A percentile compares a stretch with the other conserved stretches of the same genome.
These are phyloP conservation scores for Globisporangium orthogonon DNA, from an alignment of 352 stramenopile species.

Conservation along the genomic window DNA sequence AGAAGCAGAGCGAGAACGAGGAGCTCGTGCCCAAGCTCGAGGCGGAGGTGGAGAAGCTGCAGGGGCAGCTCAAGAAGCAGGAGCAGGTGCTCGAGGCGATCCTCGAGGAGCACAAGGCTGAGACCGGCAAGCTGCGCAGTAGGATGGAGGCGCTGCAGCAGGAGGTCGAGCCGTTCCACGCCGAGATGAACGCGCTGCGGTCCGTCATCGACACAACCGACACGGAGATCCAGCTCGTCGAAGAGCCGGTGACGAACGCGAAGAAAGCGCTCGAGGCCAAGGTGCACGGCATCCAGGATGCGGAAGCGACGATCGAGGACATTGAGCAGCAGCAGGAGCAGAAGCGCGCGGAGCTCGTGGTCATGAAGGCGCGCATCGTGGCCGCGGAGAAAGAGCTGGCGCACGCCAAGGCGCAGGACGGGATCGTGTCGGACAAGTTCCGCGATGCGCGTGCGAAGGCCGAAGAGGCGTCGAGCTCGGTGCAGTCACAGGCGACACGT, in stretches of 20 bases:
- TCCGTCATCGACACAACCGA: conserved; percentile 77
- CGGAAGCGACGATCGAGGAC: conserved; percentile 49
- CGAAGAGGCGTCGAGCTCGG: conserved; percentile 59
- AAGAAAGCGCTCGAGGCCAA: conserved; percentile 80
- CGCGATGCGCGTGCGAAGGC: conserved; percentile 68
- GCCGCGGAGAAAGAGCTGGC: conserved; percentile 82
- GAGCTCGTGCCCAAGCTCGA: conserved; percentile 88
- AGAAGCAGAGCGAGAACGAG: conserved; percentile 85
- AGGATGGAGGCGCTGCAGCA: conserved; percentile 73
- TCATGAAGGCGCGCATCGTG: conserved; percentile 69
- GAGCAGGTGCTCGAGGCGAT: conserved; percentile 88
- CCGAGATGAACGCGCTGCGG: conserved; percentile 59
- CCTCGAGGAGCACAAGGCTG: conserved; percentile 68
- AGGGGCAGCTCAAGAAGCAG: conserved; percentile 68
- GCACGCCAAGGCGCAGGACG: conserved; percentile 41
- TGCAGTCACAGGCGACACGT: conserved; percentile 62
- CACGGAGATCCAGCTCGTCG: conserved; percentile 74
- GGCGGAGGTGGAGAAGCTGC: conserved; percentile 60
- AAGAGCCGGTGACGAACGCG: conserved; percentile 62
- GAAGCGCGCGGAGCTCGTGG: conserved; percentile 44
- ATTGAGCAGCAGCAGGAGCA: conserved; percentile 53
- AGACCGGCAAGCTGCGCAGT: conserved; percentile 61
- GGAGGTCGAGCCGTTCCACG: conserved; percentile 72
- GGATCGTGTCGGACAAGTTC: conserved; percentile 46
- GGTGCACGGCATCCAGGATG: conserved; percentile 40